Percentiles rank a stretch among this genome's conserved stretches.
These are phyloP conservation scores for Pseudogymnoascus sp. DNA, from an alignment of 2,329 filamentous ascomycete species.

Conservation along the genomic window DNA sequence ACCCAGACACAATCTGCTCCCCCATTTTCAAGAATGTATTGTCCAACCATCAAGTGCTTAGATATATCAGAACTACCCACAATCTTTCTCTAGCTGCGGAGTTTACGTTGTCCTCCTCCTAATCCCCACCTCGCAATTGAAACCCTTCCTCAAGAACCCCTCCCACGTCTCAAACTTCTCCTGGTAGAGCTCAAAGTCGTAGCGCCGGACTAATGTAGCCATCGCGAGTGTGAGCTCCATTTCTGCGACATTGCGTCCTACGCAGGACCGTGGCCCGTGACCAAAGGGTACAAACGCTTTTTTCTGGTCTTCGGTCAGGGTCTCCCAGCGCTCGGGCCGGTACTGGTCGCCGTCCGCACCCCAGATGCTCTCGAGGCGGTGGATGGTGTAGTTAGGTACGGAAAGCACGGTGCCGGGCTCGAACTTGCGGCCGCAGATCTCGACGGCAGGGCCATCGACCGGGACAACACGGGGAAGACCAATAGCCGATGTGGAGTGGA, in stretches of 20 bases:
- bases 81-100: background rate
- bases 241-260: conserved; percentile 73
- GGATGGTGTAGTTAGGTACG: conserved; percentile 72
- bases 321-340: conserved; percentile 61
- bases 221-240: conserved; percentile 77
- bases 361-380: conserved; percentile 65
- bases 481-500: conserved; percentile 75
- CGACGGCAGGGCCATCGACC: conserved; percentile 47
- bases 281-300: conserved; percentile 67
- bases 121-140: conserved; percentile 53
- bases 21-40: background rate
- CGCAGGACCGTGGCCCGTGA: conserved; percentile 56
- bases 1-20: background rate
- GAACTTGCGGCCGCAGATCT: conserved; percentile 58
- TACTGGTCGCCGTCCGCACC: conserved; percentile 61
- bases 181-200: conserved; percentile 49
- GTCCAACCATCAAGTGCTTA: too few relatives aligned
- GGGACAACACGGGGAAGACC: conserved; percentile 68
- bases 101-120: background rate
- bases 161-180: conserved; percentile 65
- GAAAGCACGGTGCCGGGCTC: conserved; percentile 64
- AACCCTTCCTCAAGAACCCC: conserved; percentile 70
- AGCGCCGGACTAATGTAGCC: conserved; percentile 51
- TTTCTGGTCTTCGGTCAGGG: conserved; percentile 55
- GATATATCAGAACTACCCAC: background rate